Percentiles rank a stretch among this genome's conserved stretches.
These are phyloP conservation scores for Colletotrichum sp. DNA, from an alignment of 2,329 filamentous ascomycete genomes.

Conservation along the genomic window DNA sequence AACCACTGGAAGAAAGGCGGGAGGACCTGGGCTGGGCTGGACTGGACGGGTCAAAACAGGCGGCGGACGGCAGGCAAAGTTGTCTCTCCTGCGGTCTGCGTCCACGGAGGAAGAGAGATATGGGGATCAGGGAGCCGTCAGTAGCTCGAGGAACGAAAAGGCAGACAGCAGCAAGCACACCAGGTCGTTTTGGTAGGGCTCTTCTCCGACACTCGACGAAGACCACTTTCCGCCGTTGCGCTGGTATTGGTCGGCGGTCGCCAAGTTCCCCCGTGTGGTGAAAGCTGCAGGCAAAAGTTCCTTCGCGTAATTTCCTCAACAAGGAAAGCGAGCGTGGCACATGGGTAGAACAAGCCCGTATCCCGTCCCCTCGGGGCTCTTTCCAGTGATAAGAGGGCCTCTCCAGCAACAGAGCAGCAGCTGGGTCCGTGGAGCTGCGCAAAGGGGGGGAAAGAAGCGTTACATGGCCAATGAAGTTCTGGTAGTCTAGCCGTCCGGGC, in stretches of 20 bases:
- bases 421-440: constrained; percentile 18
- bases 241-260: constrained; percentile 29
- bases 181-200: neutral
- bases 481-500: constrained; percentile 8
- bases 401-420: neutral
- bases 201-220: neutral
- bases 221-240: constrained; percentile 17
- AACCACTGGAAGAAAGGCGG: neutral
- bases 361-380: constrained; percentile 12
- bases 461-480: constrained; percentile 17
- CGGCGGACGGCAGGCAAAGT: neutral
- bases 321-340: constrained; percentile 38
- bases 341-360: constrained; percentile 22
- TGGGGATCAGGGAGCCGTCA: constrained; percentile 18
- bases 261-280: constrained; percentile 37
- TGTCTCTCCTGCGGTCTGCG: neutral
- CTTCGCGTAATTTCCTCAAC: constrained; percentile 40
- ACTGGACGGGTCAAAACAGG: neutral
- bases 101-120: constrained; percentile 22
- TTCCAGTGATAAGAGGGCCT: constrained; percentile 18
- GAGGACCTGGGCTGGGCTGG: neutral
- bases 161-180: neutral
- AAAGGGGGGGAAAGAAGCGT: constrained; percentile 7
- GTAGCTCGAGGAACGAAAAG: neutral
- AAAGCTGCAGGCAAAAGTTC: constrained; percentile 46